These are phyloP conservation scores for Arthonia radiata DNA, from an alignment of 495 filamentous ascomycete genomes.

Conservation along the genomic window DNA sequence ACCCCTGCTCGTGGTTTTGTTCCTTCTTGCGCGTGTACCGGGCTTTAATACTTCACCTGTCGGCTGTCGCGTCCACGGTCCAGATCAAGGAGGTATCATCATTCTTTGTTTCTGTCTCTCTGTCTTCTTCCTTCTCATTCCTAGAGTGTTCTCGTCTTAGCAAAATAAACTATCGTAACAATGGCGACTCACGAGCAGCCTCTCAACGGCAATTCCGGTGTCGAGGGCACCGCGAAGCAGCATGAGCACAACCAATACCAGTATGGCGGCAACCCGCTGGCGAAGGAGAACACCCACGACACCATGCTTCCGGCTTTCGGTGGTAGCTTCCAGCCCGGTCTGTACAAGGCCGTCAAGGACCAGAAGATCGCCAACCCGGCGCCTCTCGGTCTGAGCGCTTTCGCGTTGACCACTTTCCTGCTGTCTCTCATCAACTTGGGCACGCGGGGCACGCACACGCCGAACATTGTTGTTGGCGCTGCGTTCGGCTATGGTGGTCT, in stretches of 20 bases:
- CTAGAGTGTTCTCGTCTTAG: too few species aligned
- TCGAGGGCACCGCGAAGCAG: constrained; percentile 5
- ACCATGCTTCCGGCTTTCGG: constrained; percentile 58
- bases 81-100: too few species aligned
- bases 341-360: constrained; percentile 45
- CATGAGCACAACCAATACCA: constrained; percentile 13
- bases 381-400: constrained; percentile 6
- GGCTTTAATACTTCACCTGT: too few species aligned
- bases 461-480: constrained; percentile 4
- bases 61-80: too few species aligned
- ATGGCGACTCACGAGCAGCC: too few species aligned
- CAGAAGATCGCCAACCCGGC: constrained; percentile 43
- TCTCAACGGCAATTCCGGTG: constrained; percentile 6
- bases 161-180: too few species aligned
- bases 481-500: constrained; percentile 6
- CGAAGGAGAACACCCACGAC: constrained; percentile 37
- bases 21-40: too few species aligned
- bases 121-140: too few species aligned
- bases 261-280: constrained; percentile 44
- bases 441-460: background rate
- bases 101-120: too few species aligned
- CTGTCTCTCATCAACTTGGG: constrained; percentile 5
- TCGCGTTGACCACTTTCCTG: constrained; percentile 7
- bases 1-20: too few species aligned
- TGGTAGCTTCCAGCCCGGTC: constrained; percentile 89